These are phyloP conservation scores for Debaryomyces psychrophilus DNA, from an alignment of 1,139 yeast species.

Conservation along the genomic window DNA sequence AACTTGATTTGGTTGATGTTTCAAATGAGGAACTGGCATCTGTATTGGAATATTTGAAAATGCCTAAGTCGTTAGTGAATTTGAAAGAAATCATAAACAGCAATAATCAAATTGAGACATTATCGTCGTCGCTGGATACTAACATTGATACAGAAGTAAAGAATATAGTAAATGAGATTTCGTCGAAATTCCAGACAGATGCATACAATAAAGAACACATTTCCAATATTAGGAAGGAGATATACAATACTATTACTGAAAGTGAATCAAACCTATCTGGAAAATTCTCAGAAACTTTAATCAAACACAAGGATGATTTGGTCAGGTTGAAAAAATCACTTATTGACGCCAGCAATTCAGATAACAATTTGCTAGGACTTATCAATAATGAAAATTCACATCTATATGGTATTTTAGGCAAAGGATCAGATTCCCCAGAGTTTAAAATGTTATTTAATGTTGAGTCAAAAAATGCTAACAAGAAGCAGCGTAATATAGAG, in stretches of 20 bases:
- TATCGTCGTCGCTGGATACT: background rate
- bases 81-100: slow-evolving; percentile 45
- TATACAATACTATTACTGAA: slow-evolving; percentile 39
- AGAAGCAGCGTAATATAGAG: slow-evolving; percentile 20
- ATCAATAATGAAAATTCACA: slow-evolving; percentile 30
- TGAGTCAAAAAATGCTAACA: slow-evolving; percentile 9
- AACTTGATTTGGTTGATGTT: slow-evolving; percentile 73
- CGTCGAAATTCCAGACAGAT: slow-evolving; percentile 27
- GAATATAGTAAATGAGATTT: slow-evolving; percentile 32
- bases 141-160: slow-evolving; percentile 22
- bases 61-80: slow-evolving; percentile 68
- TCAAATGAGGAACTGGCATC: slow-evolving; percentile 80
- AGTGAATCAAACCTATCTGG: slow-evolving; percentile 35
- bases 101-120: slow-evolving; percentile 8
- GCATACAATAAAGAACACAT: slow-evolving; percentile 27
- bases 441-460: slow-evolving; percentile 33
- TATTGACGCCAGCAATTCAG: slow-evolving; percentile 69
- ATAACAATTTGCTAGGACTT: slow-evolving; percentile 52
- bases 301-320: slow-evolving; percentile 49
- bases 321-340: slow-evolving; percentile 64
- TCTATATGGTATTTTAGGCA: slow-evolving; percentile 33
- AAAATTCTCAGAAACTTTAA: slow-evolving; percentile 15
- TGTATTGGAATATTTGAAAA: slow-evolving; percentile 74
- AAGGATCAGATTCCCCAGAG: slow-evolving; percentile 37
- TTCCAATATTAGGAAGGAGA: slow-evolving; percentile 38